Evolutionary conservation across 2,329 filamentous ascomycete species (phyloP).

Genomic region (Neonectria neomacrospora): DNA sequence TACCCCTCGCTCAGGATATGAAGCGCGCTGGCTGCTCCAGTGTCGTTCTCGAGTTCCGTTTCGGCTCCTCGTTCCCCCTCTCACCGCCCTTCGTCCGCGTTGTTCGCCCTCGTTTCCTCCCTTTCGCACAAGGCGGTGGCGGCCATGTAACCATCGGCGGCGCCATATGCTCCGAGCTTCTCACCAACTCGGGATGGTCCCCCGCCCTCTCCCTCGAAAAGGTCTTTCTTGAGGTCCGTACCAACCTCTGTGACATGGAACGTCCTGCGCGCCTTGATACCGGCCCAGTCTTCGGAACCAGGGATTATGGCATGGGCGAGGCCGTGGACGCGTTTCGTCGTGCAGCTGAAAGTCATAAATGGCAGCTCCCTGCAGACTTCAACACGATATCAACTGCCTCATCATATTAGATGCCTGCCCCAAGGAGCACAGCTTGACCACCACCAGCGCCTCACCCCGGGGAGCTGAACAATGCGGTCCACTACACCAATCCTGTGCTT

Average conservation of each 20-base stretch:
- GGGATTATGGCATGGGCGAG: slow-evolving; percentile 74
- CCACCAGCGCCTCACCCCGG: background rate
- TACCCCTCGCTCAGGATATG: slow-evolving; percentile 83
- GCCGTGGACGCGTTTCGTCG: slow-evolving; percentile 79
- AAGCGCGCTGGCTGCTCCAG: slow-evolving; percentile 68
- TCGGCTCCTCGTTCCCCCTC: slow-evolving; percentile 79
- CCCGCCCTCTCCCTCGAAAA: slow-evolving; percentile 79
- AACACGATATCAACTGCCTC: slow-evolving; percentile 51
- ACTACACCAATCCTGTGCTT: background rate
- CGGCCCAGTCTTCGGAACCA: background rate
- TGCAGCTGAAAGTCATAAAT: slow-evolving; percentile 74
- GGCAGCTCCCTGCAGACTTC: slow-evolving; percentile 75
- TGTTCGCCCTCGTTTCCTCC: slow-evolving; percentile 80
- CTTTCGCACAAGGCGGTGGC: slow-evolving; percentile 78
- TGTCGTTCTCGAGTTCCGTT: slow-evolving; percentile 84
- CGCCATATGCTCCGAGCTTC: slow-evolving; percentile 83
- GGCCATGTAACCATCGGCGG: slow-evolving; percentile 88
- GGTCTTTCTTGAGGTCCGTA: slow-evolving; percentile 81
- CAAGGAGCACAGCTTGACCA: background rate
- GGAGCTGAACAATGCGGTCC: background rate
- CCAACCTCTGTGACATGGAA: slow-evolving; percentile 77
- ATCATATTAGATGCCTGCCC: background rate
- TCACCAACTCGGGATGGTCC: slow-evolving; percentile 87
- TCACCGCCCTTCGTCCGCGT: slow-evolving; percentile 87
- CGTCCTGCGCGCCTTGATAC: slow-evolving; percentile 78